phyloP scores from a whole-genome alignment of 2,329 filamentous ascomycete genomes.

The Sclerotinia borealis region DNA sequence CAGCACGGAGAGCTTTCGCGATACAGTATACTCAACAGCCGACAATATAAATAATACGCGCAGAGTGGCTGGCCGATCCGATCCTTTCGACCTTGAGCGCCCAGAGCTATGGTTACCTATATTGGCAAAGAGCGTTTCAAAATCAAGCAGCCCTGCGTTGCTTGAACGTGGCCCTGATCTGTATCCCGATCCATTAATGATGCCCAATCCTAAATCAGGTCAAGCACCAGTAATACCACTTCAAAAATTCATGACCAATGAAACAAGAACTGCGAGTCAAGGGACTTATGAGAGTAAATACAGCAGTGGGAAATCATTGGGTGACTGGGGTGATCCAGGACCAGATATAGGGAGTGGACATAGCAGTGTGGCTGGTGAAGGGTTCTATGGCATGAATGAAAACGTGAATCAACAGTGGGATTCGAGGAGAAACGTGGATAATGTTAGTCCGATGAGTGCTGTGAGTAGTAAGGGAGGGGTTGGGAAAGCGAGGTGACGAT shows the following conservation, averaged over 20 bases:
- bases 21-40: conserved; percentile 37
- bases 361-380: neutral
- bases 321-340: conserved; percentile 48
- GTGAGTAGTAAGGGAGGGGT: conserved; percentile 21
- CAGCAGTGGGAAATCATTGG: conserved; percentile 22
- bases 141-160: neutral
- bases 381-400: conserved; percentile 9
- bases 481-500: conserved; percentile 24
- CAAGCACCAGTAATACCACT: neutral
- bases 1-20: conserved; percentile 32
- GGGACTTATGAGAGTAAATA: conserved; percentile 26
- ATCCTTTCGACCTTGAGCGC: conserved; percentile 59
- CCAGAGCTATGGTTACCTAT: conserved; percentile 38
- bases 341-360: conserved; percentile 42
- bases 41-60: conserved; percentile 35
- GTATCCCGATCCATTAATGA: conserved; percentile 2
- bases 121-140: conserved; percentile 10
- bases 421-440: conserved; percentile 12
- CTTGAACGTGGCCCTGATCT: neutral
- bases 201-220: neutral
- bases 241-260: neutral
- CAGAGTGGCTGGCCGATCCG: conserved; percentile 54
- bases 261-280: conserved; percentile 5
- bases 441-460: conserved; percentile 20
- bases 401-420: conserved; percentile 14